A percentile compares a stretch with the other conserved stretches of the same genome.
These are phyloP conservation scores for Lactifluus pinguis DNA, from an alignment of 768 basidiomycete species.

Conservation along the genomic window DNA sequence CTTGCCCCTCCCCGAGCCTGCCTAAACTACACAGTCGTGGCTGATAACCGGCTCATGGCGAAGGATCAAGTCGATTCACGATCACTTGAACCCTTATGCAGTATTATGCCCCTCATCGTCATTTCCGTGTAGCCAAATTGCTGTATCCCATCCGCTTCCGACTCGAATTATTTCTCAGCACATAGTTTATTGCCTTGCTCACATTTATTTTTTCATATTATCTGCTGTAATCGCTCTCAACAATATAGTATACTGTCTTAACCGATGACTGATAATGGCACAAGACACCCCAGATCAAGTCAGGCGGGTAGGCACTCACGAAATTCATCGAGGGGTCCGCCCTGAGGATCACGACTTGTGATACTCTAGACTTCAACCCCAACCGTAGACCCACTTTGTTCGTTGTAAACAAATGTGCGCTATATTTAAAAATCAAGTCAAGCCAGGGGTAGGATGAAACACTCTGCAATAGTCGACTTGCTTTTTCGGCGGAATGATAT, in stretches of 20 bases:
- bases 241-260: neutral
- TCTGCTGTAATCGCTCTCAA: neutral
- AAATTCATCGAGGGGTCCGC: no score
- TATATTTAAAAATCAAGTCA: no score
- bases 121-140: neutral
- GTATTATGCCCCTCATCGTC: neutral
- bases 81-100: neutral
- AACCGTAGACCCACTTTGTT: no score
- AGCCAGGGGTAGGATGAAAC: neutral
- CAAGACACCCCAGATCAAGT: neutral
- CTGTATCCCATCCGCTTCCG: neutral
- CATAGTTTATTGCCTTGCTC: neutral
- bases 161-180: neutral
- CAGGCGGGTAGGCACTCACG: no score
- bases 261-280: neutral
- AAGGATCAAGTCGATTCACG: neutral
- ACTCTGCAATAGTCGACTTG: neutral
- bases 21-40: neutral
- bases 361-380: no score
- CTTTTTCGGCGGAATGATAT: no score
- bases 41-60: neutral
- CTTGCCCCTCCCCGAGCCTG: neutral
- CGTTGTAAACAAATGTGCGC: no score
- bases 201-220: neutral
- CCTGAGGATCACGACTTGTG: no score